A percentile compares a stretch with the other conserved stretches of the same genome.
Evolutionary conservation across 169 alveolate species (phyloP).

Genomic region (Ichthyophthirius multifiliis): DNA sequence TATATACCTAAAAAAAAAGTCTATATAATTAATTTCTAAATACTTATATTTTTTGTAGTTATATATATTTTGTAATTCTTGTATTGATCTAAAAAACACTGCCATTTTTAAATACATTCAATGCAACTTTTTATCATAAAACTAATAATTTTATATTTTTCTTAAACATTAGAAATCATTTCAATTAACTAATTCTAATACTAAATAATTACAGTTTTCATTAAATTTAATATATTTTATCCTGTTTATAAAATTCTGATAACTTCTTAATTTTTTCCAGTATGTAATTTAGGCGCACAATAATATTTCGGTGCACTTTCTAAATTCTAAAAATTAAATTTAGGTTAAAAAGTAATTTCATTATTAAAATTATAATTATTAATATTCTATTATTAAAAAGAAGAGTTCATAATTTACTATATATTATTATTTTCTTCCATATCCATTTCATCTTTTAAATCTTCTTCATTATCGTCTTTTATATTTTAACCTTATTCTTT

Average conservation of each 20-base stretch:
- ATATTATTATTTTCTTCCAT: neutral
- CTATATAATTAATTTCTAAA: neutral
- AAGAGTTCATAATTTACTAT: too few species aligned
- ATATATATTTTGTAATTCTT: neutral
- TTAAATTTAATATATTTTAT: neutral
- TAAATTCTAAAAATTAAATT: neutral
- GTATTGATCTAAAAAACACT: neutral
- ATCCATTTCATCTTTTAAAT: neutral
- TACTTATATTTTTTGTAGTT: neutral
- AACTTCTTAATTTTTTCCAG: neutral
- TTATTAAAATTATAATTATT: neutral
- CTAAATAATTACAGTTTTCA: neutral
- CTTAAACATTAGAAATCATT: neutral
- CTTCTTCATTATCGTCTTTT: neutral
- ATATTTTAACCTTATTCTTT: too few species aligned
- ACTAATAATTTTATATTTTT: neutral
- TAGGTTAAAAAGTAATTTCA: too few species aligned
- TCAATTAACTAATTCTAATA: neutral
- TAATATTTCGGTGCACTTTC: neutral
- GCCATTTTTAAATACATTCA: neutral
- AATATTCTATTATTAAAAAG: neutral
- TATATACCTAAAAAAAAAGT: neutral
- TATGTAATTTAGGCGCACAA: neutral
- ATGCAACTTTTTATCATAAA: neutral
- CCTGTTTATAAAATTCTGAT: neutral